Evolutionary conservation across 768 basidiomycete genomes (phyloP).

Genomic region (Vishniacozyma victoriae): DNA sequence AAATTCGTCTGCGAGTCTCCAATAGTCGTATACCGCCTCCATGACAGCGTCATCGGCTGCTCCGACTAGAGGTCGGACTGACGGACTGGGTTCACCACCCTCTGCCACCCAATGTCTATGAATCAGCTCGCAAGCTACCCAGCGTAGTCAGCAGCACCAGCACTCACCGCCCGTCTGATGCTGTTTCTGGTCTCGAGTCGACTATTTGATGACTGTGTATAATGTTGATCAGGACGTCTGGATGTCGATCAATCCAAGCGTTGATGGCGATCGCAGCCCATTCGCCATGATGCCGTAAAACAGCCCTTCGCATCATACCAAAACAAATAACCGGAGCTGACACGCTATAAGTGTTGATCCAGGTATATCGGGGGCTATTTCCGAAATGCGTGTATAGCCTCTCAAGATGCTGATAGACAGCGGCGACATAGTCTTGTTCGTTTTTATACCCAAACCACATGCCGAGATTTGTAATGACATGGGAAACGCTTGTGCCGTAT

Average conservation of each 20-base stretch:
- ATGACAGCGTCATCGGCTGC: not conserved
- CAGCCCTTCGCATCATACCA: not conserved
- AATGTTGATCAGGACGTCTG: not conserved
- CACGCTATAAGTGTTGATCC: not conserved
- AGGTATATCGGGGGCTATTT: not conserved
- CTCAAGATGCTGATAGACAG: not conserved
- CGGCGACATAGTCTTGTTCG: not conserved
- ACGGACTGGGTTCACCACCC: not conserved
- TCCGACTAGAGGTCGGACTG: not conserved
- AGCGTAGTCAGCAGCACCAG: not conserved
- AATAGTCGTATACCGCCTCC: not conserved
- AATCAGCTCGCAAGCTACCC: not conserved
- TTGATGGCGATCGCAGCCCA: not conserved
- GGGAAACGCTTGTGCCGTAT: not conserved
- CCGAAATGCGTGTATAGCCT: not conserved
- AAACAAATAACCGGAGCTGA: not conserved
- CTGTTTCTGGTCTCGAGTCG: not conserved
- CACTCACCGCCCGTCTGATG: conserved; percentile 1
- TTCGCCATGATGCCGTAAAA: not conserved
- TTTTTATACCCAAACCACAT: not conserved
- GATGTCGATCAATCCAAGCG: not conserved
- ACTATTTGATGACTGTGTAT: not conserved
- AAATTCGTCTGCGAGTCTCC: not conserved
- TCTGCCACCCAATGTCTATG: conserved; percentile 1
- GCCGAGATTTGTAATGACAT: conserved; percentile 1